Evolutionary conservation across 805 yeast species (phyloP), one percentile per base, ranked within the genome.

Genomic region (Lachancea waltii): DNA sequence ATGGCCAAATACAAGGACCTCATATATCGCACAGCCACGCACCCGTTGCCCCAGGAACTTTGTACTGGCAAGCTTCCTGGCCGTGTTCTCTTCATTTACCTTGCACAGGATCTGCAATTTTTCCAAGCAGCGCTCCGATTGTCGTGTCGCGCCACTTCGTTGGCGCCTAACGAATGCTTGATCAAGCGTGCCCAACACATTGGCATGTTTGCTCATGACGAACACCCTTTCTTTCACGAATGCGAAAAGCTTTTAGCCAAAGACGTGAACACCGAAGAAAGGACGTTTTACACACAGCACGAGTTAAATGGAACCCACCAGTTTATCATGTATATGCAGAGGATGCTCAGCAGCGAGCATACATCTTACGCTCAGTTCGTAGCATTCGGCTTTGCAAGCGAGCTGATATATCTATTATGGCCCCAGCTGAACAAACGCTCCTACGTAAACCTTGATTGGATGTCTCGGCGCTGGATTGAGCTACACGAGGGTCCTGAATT

Each of bases 371-470:
- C 63, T 3, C 67, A 70, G 45, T 36, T 70, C 17, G 57, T 72
- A 26, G 70, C 76, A 1, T 62, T 62, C 25, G 40, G 64, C 29
- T 73, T 65, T 54, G 60, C 65, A 14, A 69, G 72, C 68, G 80
- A 74, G 44, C 62, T 63, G 29, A 71, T 71, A 1, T 75, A 74
- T 47, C 59, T 70, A 30, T 68, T 66, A 17, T 75, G 79, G 80
- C 77, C 77, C 1, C 63, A 68, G n/a, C n/a, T n/a, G 22, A 48
- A 60, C 41, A 57, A 63, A 24, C 58, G 60, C 15, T 51, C 49
- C 22, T 40, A 55, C 1, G 41, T 46, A 1, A 49, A 60, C 33
- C 53, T 73, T 24, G 62, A 61, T 17, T 73, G 69, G 64, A 72
- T 68, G 43, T 56, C 67, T 42, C 63, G 67, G 33, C 74, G 70